Conservation (phyloP, 257 asterid genomes). For the Dorcoceras hygrometricum region DNA sequence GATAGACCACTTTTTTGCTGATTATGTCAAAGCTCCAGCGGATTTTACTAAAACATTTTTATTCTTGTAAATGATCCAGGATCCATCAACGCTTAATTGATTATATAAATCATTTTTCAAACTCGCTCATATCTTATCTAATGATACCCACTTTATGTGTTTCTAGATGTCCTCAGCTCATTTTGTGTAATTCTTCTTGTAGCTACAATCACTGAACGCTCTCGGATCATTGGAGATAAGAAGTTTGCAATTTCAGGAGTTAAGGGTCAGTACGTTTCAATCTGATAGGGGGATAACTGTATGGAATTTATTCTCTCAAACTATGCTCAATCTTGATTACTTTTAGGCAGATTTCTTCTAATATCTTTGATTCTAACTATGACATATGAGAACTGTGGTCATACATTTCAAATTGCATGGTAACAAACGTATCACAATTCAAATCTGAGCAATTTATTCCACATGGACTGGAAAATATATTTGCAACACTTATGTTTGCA, state of each 20-base stretch:
- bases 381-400: not conserved
- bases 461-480: not conserved
- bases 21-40: not conserved
- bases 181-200: constrained; percentile 30
- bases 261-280: constrained; percentile 38
- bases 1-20: not conserved
- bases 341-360: not conserved
- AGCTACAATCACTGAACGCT: constrained; percentile 77
- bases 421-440: not conserved
- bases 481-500: not conserved
- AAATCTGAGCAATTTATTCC: not conserved
- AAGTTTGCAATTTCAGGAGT: constrained; percentile 45
- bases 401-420: too few relatives aligned
- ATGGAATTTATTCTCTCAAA: not conserved
- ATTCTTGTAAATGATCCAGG: not conserved
- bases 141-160: not conserved
- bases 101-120: not conserved
- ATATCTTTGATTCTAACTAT: not conserved
- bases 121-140: not conserved
- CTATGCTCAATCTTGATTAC: not conserved
- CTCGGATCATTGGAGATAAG: constrained; percentile 54
- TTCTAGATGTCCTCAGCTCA: constrained; percentile 9
- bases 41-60: not conserved
- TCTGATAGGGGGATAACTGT: constrained; percentile 6
- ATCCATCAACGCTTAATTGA: not conserved